Evolutionary conservation across 345 rosid species (phyloP), one percentile per base, ranked within the genome.

Genomic region (Draba incana): DNA sequence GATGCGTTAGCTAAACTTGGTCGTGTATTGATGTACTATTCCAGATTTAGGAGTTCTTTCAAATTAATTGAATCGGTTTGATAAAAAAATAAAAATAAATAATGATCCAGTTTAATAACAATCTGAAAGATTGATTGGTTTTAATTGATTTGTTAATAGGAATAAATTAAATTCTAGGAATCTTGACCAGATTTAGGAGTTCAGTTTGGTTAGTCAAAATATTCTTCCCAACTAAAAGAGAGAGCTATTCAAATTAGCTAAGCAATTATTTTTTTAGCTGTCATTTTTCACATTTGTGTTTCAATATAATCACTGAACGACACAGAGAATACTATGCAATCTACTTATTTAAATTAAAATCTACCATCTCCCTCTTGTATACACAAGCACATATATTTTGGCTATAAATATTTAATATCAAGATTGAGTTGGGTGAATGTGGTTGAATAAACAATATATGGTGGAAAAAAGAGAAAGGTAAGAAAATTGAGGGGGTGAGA

Each of bases 281-380:
- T 57, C 69, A 71, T 33, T 45, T 28, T 63, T 44, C 49, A 3
- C 27, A 27, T 56, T 72, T 27, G 24, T 8, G 30, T 55, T 55
- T 27, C 69, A 62, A 49, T 33, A 52, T 37, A 54, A 46, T 62
- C 57, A 45, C 27, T 38, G 76, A 63, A 56, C n/a, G 54, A 14
- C 14, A 42, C 71, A 73, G 70, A 23, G 77, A 73, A 73, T 58
- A 73, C 77, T 57, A 73, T 73, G 77, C 66, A 43, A 49, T 61
- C 41, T 30, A 65, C 10, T 50, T 33, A 65, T 57, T 57, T 49
- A 72, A 20, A 42, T n/a, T 33, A 25, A 47, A 50, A 46, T 62
- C 50, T 20, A 63, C 3, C 44, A 41, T 64, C 66, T 31, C 11
- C 35, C 28, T 64, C 37, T 45, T 47, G 25, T 37, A 7, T 56